Conservation (phyloP, 148 eudicot species). For the Vaccinium macrocarpon region DNA sequence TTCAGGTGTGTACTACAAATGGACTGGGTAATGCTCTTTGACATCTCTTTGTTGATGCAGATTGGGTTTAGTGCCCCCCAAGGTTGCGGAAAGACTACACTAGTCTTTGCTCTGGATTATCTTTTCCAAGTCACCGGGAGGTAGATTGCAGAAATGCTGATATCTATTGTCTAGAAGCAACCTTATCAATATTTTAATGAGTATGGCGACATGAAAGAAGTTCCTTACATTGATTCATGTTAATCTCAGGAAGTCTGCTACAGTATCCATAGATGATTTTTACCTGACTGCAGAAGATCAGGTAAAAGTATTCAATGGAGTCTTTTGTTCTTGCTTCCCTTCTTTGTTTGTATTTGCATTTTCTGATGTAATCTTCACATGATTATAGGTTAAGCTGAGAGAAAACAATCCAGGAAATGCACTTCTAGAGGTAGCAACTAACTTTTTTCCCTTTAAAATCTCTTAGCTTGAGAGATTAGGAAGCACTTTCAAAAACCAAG, state of each 20-base stretch:
- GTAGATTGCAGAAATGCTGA: conserved; percentile 43
- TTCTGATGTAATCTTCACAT: conserved; percentile 23
- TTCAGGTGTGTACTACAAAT: conserved; percentile 2
- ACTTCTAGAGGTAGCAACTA: conserved; percentile 73
- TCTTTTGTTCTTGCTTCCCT: conserved; percentile 17
- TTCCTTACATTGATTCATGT: conserved; percentile 25
- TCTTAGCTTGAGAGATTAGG: conserved; percentile 3
- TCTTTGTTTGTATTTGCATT: conserved; percentile 16
- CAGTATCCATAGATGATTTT: conserved; percentile 95
- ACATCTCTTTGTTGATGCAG: conserved; percentile 44
- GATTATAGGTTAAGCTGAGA: conserved; percentile 70
- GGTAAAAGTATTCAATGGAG: conserved; percentile 38
- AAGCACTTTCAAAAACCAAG: not conserved
- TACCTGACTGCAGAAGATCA: conserved; percentile 89
- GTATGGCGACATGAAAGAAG: conserved; percentile 4
- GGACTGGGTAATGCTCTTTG: conserved; percentile 2
- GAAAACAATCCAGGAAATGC: conserved; percentile 74
- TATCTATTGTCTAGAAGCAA: conserved; percentile 23
- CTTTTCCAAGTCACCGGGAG: conserved; percentile 73
- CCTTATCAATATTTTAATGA: conserved; percentile 1
- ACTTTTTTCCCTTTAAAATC: not conserved
- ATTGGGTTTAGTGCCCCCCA: conserved; percentile 99
- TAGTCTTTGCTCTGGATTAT: conserved; percentile 80
- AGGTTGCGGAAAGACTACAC: conserved; percentile 98
- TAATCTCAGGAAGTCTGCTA: conserved; percentile 76